These are phyloP conservation scores for Pseudogymnoascus sp. DNA, from an alignment of 2,329 filamentous ascomycete species.

Conservation along the genomic window DNA sequence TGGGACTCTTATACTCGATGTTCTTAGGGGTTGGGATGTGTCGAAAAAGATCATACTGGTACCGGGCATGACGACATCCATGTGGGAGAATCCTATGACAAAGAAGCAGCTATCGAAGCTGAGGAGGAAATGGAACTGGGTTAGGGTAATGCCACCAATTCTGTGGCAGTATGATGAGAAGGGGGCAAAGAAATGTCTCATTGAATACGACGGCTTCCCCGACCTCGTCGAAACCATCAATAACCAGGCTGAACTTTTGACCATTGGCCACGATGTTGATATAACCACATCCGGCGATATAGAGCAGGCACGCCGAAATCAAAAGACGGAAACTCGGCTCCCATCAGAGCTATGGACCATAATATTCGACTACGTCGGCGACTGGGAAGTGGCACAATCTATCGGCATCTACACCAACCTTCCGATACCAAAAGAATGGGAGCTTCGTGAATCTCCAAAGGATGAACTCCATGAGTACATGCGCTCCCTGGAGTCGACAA, in stretches of 20 bases:
- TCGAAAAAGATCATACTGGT: conserved; percentile 78
- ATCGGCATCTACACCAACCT: conserved; percentile 75
- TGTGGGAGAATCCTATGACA: conserved; percentile 87
- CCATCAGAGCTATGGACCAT: conserved; percentile 86
- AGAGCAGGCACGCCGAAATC: conserved; percentile 37
- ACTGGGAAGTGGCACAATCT: conserved; percentile 84
- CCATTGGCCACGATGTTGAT: conserved; percentile 60
- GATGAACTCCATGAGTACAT: conserved; percentile 64
- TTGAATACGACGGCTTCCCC: conserved; percentile 57
- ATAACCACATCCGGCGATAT: conserved; percentile 27
- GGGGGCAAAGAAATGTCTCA: conserved; percentile 43
- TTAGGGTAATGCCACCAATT: conserved; percentile 71
- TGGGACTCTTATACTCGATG: conserved; percentile 70
- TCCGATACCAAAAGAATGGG: conserved; percentile 64
- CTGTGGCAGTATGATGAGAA: conserved; percentile 64
- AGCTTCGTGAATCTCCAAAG: conserved; percentile 32
- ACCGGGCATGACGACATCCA: conserved; percentile 78
- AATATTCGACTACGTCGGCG: conserved; percentile 72
- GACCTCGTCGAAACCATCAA: conserved; percentile 67
- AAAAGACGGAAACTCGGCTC: conserved; percentile 39
- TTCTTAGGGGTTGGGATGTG: conserved; percentile 78
- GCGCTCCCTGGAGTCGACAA: conserved; percentile 75
- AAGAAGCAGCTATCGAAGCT: conserved; percentile 82
- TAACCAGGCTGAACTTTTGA: conserved; percentile 68
- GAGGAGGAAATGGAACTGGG: conserved; percentile 76